Percentiles rank a stretch among this genome's conserved stretches.
Conservation (phyloP, 768 basidiomycete genomes). For the Phylloporus scabripes region DNA sequence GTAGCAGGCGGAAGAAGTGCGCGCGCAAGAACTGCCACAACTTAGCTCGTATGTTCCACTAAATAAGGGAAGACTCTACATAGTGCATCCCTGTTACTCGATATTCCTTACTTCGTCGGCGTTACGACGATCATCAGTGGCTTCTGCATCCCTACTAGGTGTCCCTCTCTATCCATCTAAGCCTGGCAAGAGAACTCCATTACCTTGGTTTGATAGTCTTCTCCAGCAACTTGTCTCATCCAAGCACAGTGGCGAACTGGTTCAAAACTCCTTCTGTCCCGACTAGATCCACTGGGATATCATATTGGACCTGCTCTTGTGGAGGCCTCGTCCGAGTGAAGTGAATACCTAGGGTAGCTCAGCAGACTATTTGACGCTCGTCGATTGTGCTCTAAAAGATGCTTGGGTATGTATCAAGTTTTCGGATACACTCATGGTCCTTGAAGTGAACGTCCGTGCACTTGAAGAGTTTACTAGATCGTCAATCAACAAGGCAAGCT, state of each 20-base stretch:
- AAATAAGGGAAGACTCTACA: no score
- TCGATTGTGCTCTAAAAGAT: constrained; percentile 32
- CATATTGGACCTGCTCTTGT: constrained; percentile 60
- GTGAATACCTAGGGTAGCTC: constrained; percentile 45
- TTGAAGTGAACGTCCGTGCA: constrained; percentile 37
- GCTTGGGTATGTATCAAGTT: constrained; percentile 31
- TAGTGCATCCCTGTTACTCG: background rate
- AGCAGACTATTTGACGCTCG: constrained; percentile 48
- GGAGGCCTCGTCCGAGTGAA: constrained; percentile 21
- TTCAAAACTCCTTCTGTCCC: constrained; percentile 45
- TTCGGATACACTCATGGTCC: constrained; percentile 40
- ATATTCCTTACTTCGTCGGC: constrained; percentile 56
- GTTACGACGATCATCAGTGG: constrained; percentile 57
- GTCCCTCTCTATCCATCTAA: constrained; percentile 1
- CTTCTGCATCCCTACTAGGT: constrained; percentile 47
- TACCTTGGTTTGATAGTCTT: constrained; percentile 68
- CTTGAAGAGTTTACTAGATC: constrained; percentile 21
- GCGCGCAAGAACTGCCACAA: no score
- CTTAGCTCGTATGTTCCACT: no score
- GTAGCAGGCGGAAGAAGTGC: no score
- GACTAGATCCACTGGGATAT: constrained; percentile 48
- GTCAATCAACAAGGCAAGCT: constrained; percentile 7
- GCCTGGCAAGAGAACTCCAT: constrained; percentile 54
- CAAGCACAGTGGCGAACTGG: constrained; percentile 38
- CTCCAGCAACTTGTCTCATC: constrained; percentile 37